Percentiles rank a stretch among this genome's conserved stretches.
Conservation (phyloP, 495 filamentous ascomycete species). For the Hypoxylon cercidicola region DNA sequence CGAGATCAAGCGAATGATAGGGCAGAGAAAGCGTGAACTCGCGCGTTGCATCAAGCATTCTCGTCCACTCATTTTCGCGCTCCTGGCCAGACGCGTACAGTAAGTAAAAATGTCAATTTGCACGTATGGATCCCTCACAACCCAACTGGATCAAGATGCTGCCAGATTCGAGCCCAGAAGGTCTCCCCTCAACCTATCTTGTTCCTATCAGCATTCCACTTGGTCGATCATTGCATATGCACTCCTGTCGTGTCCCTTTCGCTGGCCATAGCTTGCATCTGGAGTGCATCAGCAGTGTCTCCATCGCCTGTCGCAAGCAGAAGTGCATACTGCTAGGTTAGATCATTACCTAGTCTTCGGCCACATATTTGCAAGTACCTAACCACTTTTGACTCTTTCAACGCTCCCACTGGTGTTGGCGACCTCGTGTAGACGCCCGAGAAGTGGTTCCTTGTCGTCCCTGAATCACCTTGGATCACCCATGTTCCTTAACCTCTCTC, state of each 20-base stretch:
- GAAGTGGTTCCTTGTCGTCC: conserved; percentile 12
- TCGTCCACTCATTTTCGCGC: conserved; percentile 42
- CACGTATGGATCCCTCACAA: conserved; percentile 17
- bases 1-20: conserved; percentile 21
- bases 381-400: conserved; percentile 26
- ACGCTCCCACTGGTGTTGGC: conserved; percentile 25
- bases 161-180: conserved; percentile 22
- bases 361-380: conserved; percentile 32
- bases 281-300: conserved; percentile 46
- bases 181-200: conserved; percentile 27
- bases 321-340: conserved; percentile 27
- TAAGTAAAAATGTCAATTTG: conserved; percentile 20
- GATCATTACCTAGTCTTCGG: conserved; percentile 20
- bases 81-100: conserved; percentile 43
- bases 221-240: conserved; percentile 51
- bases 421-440: conserved; percentile 29
- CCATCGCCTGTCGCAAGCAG: conserved; percentile 27
- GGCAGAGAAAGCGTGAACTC: conserved; percentile 31
- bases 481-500: not conserved
- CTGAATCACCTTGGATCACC: not conserved
- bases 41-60: conserved; percentile 39
- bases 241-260: conserved; percentile 49
- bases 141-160: conserved; percentile 23
- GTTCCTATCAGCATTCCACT: conserved; percentile 37
- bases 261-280: conserved; percentile 47